Percentiles rank a stretch among this genome's conserved stretches.
Conservation (phyloP, 1,284 basidiomycete species). For the Ustilago bromivora region DNA sequence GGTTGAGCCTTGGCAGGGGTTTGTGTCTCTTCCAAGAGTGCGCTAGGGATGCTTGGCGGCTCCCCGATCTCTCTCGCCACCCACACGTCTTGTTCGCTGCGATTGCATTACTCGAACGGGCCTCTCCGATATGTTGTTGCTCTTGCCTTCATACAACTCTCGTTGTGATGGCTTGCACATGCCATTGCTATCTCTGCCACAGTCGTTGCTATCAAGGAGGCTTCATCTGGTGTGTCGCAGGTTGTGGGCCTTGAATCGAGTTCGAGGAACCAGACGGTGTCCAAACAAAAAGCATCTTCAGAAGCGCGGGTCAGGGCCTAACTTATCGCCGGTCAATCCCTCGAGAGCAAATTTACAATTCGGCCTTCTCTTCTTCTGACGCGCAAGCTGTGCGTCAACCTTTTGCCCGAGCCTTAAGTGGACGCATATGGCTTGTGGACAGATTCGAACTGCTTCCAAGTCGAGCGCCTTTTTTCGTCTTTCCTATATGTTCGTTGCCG, state of each 20-base stretch:
- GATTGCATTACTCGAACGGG: neutral
- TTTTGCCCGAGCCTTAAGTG: neutral
- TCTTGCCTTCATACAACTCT: neutral
- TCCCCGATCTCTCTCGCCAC: neutral
- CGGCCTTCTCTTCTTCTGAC: neutral
- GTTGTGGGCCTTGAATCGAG: neutral
- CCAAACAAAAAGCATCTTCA: neutral
- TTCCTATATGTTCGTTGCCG: neutral
- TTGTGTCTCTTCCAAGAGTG: constrained; percentile 26
- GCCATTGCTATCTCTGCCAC: neutral
- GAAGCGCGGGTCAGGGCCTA: neutral
- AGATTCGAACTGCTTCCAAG: constrained; percentile 1
- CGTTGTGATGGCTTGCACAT: neutral
- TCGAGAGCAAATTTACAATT: neutral
- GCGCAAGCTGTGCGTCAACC: constrained; percentile 5
- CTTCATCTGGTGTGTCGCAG: too few relatives aligned
- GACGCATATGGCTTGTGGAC: constrained; percentile 1
- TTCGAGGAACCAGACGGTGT: neutral
- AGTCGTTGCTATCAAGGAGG: too few relatives aligned
- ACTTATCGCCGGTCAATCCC: constrained; percentile 23
- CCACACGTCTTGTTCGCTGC: neutral
- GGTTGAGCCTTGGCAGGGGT: constrained; percentile 10
- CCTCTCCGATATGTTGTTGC: neutral
- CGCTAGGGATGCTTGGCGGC: constrained; percentile 28
- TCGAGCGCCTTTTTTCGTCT: neutral